Evolutionary conservation across 257 asterid genomes (phyloP).

Genomic region (Asclepias syriaca): DNA sequence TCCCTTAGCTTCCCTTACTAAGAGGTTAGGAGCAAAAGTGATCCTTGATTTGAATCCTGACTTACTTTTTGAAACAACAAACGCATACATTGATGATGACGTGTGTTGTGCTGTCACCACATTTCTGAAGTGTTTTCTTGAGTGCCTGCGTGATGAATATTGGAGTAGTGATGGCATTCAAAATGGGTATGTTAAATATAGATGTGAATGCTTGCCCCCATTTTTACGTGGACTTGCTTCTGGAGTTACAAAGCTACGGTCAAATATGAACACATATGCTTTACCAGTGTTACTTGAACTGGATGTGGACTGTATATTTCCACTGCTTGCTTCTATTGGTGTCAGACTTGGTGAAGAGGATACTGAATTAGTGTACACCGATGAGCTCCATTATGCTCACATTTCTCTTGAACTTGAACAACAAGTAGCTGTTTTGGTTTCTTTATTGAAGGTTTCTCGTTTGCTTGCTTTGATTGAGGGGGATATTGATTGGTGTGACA

Average conservation of each 20-base stretch:
- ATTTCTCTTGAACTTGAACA: slow-evolving; percentile 54
- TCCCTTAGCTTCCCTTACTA: slow-evolving; percentile 81
- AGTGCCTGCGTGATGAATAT: slow-evolving; percentile 78
- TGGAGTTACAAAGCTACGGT: slow-evolving; percentile 70
- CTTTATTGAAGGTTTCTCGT: slow-evolving; percentile 89
- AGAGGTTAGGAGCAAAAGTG: slow-evolving; percentile 76
- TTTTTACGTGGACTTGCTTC: slow-evolving; percentile 73
- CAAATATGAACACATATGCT: slow-evolving; percentile 87
- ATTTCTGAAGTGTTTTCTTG: slow-evolving; percentile 87
- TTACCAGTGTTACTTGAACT: slow-evolving; percentile 76
- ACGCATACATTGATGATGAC: slow-evolving; percentile 83
- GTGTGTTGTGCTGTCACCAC: slow-evolving; percentile 89
- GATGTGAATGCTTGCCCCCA: slow-evolving; percentile 72
- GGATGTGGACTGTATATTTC: slow-evolving; percentile 77
- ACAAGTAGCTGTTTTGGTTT: slow-evolving; percentile 69
- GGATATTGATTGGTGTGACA: slow-evolving; percentile 74
- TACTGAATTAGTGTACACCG: slow-evolving; percentile 38
- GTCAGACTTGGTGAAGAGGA: slow-evolving; percentile 40
- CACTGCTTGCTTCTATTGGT: slow-evolving; percentile 72
- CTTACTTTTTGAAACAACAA: slow-evolving; percentile 59
- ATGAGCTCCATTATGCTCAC: slow-evolving; percentile 35
- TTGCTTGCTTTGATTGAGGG: slow-evolving; percentile 82
- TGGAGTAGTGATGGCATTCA: slow-evolving; percentile 83
- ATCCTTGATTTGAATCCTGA: slow-evolving; percentile 63
- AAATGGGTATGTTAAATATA: slow-evolving; percentile 58